Base-by-base conservation (phyloP, 345 rosid genomes). In the Gossypium turneri region DNA sequence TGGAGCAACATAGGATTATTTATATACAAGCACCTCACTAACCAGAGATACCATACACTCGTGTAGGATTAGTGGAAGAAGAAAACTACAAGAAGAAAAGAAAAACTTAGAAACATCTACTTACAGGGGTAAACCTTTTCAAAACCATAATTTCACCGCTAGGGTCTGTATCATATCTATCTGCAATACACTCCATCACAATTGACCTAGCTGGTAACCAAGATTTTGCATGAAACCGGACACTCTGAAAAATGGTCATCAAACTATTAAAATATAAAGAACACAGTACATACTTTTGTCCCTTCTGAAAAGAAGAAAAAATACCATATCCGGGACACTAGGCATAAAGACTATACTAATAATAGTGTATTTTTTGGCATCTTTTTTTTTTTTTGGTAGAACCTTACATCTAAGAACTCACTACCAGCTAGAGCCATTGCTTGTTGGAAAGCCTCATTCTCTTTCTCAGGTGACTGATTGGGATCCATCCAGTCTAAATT, bases 161-260 rank as follows among this genome's bases (percentile, higher is more conserved):
- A 5, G 90, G 88, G 72, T 95, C 94, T 24, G 82, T 44, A 48
- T 79, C 82, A 81, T 71, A 82, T 87, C 99, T 86, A 43, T 82
- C 85, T 66, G 81, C 83, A 74, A 90, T 81, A 74, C 97, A 91
- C 78, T 91, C 88, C 80, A 87, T 81, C 69, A 93, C 97, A 65
- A 93, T 90, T 68, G 97, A 86, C 27, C 97, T 80, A 38, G 97
- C 97, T 1, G 94, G 98, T 77, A 93, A 85, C 98, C 99, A 95
- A 7, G 97, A 93, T 79, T 81, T 90, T 20, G 91, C 84, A 77
- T 91, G 88, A 84, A 75, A 95, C 24, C 81, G 81, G 56, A 95
- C 87, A 82, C 84, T 81, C 97, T 92, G 86, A 71, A 85, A 81
- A 59, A 72, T 13, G 19, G 19, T 38, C 44, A 25, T 78, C 48